Evolutionary conservation across 495 filamentous ascomycete genomes (phyloP), one percentile per base, ranked within the genome.

Genomic region (Aspergillus haitiensis): DNA sequence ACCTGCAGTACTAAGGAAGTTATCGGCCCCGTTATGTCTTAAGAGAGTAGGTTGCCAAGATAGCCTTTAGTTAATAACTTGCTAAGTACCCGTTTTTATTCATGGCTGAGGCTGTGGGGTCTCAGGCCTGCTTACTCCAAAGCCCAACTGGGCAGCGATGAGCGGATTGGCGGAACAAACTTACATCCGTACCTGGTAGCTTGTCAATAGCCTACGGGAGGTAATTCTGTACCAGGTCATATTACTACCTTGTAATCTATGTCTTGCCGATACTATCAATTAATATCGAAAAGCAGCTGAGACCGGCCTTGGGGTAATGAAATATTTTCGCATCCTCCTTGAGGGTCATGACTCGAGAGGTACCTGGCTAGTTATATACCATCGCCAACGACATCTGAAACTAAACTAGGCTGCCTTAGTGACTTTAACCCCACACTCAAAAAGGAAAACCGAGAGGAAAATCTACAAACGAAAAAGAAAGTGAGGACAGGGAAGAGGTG

Each of bases 361-460:
- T 27, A 27, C 21, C 21, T 27, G 21, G 21, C 21, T 27, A 27
- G 21, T 27, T 27, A 27, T 27, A 27, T 27, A 3, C 21, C 21
- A 27, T 27, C 21, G 21, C 21, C 21, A 3, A 27, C 21, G 21
- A 27, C 21, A 27, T 3, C 21, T 27, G 21, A 27, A 27, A 27
- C 21, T 27, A 27, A 27, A 27, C 21, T 27, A 27, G 21, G 21
- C 21, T 27, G 21, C 21, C 21, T 27, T 27, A 27, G 21, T 27
- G 21, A 27, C 21, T 27, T 27, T 27, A 27, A 27, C 21, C 21
- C 21, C 21, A 27, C 21, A 27, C 44, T 18, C 44, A 9, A 18
- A 47, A 47, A 21, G 44, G 44, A 47, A 47, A 47, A 0, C 44
- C 44, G 44, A 47, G 44, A 47, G 27, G n/a, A 16, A 21, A 47